Evolutionary conservation across 306 rosid species (phyloP).

Genomic region (Alnus glutinosa): DNA sequence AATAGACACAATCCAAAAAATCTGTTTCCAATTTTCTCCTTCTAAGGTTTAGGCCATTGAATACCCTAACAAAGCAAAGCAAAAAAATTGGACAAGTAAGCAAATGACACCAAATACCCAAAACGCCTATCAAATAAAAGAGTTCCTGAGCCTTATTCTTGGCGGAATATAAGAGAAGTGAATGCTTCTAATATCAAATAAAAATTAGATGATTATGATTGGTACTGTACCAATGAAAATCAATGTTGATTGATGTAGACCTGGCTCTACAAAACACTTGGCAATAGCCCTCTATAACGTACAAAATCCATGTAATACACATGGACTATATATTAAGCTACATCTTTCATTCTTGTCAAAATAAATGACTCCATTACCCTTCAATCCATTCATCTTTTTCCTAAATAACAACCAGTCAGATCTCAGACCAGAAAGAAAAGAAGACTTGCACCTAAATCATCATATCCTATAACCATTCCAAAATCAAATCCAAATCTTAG

Average conservation of each 20-base stretch:
- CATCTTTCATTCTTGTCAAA: neutral
- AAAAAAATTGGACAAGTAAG: neutral
- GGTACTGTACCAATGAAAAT: neutral
- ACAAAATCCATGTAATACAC: neutral
- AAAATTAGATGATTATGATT: conserved; percentile 3
- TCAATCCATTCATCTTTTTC: neutral
- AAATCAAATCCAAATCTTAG: neutral
- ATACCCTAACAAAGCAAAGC: neutral
- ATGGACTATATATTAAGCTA: neutral
- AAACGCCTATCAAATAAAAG: neutral
- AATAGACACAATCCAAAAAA: neutral
- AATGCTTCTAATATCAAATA: neutral
- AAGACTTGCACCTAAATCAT: neutral
- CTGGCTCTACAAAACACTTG: neutral
- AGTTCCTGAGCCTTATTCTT: neutral
- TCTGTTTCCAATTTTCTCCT: neutral
- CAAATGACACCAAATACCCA: neutral
- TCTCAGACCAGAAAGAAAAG: neutral
- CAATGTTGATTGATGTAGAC: neutral
- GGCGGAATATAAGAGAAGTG: neutral
- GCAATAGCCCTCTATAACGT: neutral
- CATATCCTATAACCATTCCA: neutral
- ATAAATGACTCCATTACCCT: neutral
- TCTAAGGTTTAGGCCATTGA: neutral
- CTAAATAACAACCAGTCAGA: neutral